Conservation (phyloP, 169 alveolate genomes). For the Eimeria necatrix region DNA sequence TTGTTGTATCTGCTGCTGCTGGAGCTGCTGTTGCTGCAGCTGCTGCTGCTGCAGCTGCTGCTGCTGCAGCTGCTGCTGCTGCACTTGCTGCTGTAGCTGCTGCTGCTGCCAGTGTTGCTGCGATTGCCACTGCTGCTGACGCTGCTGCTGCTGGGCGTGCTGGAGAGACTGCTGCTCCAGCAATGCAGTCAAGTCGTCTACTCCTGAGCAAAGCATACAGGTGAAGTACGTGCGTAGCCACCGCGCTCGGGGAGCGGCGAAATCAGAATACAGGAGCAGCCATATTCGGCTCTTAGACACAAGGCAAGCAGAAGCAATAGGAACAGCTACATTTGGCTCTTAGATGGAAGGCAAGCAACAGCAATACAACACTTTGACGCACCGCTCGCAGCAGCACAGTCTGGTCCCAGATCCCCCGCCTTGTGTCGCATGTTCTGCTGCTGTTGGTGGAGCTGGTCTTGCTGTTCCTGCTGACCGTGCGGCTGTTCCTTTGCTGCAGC, state of each 20-base stretch:
- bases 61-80: constrained; percentile 29
- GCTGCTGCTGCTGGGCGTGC: constrained; percentile 36
- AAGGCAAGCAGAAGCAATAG: constrained; percentile 4
- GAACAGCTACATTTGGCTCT: background rate
- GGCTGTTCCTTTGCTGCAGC: constrained; percentile 43
- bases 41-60: constrained; percentile 56
- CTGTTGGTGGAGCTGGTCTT: constrained; percentile 35
- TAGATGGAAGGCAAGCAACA: background rate
- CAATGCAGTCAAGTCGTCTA: constrained; percentile 56
- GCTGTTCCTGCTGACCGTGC: background rate
- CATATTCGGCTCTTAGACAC: no score
- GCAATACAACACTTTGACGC: background rate
- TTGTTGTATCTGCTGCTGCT: constrained; percentile 10
- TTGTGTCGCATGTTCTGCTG: constrained; percentile 25
- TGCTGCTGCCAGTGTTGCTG: constrained; percentile 54
- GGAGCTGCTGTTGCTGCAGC: background rate
- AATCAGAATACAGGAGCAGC: no score
- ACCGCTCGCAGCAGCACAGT: constrained; percentile 23
- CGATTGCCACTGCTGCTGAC: constrained; percentile 37
- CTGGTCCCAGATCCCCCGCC: constrained; percentile 42
- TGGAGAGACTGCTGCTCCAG: constrained; percentile 70
- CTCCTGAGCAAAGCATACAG: background rate
- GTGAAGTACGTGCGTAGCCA: no score
- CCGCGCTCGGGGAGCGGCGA: no score
- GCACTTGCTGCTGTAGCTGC: constrained; percentile 41